These are phyloP conservation scores for Blumeria hordei DNA, from an alignment of 2,329 filamentous ascomycete genomes.

Conservation along the genomic window DNA sequence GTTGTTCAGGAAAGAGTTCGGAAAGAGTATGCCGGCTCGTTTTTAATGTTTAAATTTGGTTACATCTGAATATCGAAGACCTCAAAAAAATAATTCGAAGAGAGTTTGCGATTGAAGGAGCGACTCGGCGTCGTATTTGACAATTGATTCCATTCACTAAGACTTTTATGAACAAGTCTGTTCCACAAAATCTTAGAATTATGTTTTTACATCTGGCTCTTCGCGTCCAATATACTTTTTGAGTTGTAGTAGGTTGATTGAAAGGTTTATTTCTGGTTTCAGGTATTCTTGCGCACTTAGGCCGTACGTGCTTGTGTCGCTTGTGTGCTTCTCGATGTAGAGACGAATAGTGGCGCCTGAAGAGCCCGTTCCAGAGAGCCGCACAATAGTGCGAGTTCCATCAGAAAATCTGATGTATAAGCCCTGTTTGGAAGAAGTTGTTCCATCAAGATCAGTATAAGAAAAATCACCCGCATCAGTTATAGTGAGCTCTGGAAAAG, in stretches of 20 bases:
- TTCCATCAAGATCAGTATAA: slow-evolving; percentile 96
- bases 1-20: too few species aligned
- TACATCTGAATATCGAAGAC: too few species aligned
- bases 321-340: slow-evolving; percentile 91
- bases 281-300: slow-evolving; percentile 84
- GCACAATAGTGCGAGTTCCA: slow-evolving; percentile 82
- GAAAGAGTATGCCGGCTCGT: too few species aligned
- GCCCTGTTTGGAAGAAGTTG: slow-evolving; percentile 85
- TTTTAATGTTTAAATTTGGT: too few species aligned
- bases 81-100: too few species aligned
- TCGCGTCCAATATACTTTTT: slow-evolving; percentile 82
- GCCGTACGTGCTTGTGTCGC: slow-evolving; percentile 51
- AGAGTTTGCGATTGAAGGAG: too few species aligned
- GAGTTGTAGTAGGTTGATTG: slow-evolving; percentile 68
- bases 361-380: slow-evolving; percentile 82
- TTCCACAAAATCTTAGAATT: slow-evolving; percentile 11
- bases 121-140: too few species aligned
- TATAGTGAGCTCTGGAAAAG: slow-evolving; percentile 44
- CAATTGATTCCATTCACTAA: too few species aligned
- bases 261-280: slow-evolving; percentile 67
- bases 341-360: slow-evolving; percentile 89
- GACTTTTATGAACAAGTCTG: too few species aligned
- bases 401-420: slow-evolving; percentile 87
- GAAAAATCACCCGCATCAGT: slow-evolving; percentile 85
- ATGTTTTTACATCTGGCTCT: slow-evolving; percentile 93